These are phyloP conservation scores for Amanita exitialis DNA, from an alignment of 768 basidiomycete genomes.

Conservation along the genomic window DNA sequence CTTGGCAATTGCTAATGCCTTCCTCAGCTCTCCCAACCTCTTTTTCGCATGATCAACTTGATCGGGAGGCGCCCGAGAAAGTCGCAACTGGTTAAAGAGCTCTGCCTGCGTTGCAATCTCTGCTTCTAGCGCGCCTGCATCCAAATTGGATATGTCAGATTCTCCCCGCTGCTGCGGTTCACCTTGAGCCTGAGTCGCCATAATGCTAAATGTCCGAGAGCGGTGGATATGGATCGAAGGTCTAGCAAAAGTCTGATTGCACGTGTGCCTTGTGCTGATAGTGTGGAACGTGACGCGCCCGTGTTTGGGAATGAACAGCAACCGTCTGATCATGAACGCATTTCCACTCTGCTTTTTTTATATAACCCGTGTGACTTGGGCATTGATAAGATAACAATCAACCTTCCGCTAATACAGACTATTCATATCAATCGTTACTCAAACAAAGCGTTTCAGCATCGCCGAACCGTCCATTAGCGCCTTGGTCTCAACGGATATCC, in stretches of 20 bases:
- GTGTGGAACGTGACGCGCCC: neutral
- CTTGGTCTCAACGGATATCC: no score
- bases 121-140: slow-evolving; percentile 26
- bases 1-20: slow-evolving; percentile 34
- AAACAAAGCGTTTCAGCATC: no score
- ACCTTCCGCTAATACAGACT: no score
- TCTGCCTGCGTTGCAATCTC: slow-evolving; percentile 48
- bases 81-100: slow-evolving; percentile 52
- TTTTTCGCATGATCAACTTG: slow-evolving; percentile 55
- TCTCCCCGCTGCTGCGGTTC: neutral
- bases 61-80: slow-evolving; percentile 39
- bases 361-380: no score
- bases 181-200: neutral
- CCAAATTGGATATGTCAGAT: no score
- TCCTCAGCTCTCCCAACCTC: slow-evolving; percentile 62
- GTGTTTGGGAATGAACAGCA: neutral
- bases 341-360: neutral
- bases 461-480: no score
- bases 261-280: neutral
- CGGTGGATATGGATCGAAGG: neutral
- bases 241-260: neutral
- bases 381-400: no score
- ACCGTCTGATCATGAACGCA: neutral
- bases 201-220: neutral
- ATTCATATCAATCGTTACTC: no score